These are phyloP conservation scores for Cordyceps fumosorosea DNA, from an alignment of 2,329 filamentous ascomycete species.

Conservation along the genomic window DNA sequence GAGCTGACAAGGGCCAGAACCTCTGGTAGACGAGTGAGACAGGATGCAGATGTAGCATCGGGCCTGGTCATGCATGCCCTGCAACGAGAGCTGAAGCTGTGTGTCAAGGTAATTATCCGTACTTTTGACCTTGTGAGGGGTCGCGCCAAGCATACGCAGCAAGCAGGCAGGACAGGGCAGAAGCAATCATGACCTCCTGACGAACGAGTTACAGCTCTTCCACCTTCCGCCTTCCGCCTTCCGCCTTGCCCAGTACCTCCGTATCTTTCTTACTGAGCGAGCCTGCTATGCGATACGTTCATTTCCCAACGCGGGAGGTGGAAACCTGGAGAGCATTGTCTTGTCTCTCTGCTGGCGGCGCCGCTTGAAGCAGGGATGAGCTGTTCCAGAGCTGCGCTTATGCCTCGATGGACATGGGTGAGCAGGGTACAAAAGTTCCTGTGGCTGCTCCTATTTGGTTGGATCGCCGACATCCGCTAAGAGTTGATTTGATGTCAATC, in stretches of 20 bases:
- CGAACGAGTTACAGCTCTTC: background rate
- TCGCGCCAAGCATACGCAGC: too few relatives aligned
- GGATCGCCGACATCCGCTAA: background rate
- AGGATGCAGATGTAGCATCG: background rate
- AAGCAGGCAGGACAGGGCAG: too few relatives aligned
- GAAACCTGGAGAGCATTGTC: background rate
- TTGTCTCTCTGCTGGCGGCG: too few relatives aligned
- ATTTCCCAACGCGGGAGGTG: background rate
- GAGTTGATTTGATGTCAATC: background rate
- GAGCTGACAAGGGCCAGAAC: background rate
- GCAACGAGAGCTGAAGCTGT: background rate
- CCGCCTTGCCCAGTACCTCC: too few relatives aligned
- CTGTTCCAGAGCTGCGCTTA: background rate
- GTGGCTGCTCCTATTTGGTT: background rate
- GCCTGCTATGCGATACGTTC: background rate
- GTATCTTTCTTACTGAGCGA: background rate
- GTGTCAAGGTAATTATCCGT: background rate
- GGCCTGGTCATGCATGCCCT: background rate
- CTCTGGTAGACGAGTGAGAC: background rate
- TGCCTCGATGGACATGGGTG: background rate
- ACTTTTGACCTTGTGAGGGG: background rate
- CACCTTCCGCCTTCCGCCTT: too few relatives aligned
- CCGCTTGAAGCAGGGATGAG: background rate
- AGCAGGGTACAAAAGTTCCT: conserved; percentile 7
- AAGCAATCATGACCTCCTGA: background rate